Evolutionary conservation across 768 basidiomycete genomes (phyloP).

Genomic region (Boletus sp.): DNA sequence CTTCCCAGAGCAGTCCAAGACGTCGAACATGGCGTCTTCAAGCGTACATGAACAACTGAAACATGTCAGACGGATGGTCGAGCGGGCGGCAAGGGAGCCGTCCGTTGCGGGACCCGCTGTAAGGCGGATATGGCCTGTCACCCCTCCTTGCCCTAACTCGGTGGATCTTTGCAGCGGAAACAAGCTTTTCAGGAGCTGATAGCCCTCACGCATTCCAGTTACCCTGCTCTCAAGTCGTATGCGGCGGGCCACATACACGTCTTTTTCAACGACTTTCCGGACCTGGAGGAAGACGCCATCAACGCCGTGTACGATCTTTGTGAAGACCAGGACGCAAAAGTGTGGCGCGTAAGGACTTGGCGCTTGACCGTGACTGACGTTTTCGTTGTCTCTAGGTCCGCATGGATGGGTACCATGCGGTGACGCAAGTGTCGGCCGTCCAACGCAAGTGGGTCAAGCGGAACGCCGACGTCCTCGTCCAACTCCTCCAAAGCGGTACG

Average conservation of each 20-base stretch:
- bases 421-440: constrained; percentile 48
- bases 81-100: constrained; percentile 41
- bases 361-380: constrained; percentile 5
- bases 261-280: constrained; percentile 67
- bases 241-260: constrained; percentile 55
- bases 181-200: constrained; percentile 54
- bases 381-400: constrained; percentile 47
- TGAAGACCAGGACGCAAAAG: constrained; percentile 60
- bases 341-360: constrained; percentile 27
- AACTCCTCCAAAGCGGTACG: constrained; percentile 72
- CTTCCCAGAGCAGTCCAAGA: not conserved
- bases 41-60: constrained; percentile 17
- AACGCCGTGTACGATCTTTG: constrained; percentile 79
- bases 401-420: constrained; percentile 64
- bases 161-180: constrained; percentile 42
- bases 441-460: constrained; percentile 61
- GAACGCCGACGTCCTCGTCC: constrained; percentile 75
- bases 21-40: constrained; percentile 22
- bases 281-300: constrained; percentile 71
- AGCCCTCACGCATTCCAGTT: constrained; percentile 47
- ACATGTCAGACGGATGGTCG: constrained; percentile 37
- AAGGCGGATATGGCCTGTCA: constrained; percentile 15
- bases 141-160: constrained; percentile 8
- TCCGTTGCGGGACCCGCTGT: constrained; percentile 42
- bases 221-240: constrained; percentile 50